Evolutionary conservation across 352 stramenopile species (phyloP).

Genomic region (Phytopythium helicoides): DNA sequence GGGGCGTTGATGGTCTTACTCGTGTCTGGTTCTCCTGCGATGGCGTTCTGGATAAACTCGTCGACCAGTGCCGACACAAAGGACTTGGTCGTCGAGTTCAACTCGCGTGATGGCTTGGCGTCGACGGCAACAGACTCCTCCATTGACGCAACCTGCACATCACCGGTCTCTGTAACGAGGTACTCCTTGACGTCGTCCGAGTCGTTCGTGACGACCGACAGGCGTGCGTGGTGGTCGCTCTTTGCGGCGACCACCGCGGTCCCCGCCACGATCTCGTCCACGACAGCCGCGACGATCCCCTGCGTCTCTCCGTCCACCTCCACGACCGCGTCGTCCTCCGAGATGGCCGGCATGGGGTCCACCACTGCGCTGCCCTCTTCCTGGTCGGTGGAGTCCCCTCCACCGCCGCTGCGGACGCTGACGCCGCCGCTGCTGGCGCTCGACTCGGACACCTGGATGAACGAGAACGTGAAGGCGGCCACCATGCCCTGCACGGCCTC

Average conservation of each 20-base stretch:
- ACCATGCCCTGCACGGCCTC: constrained; percentile 56
- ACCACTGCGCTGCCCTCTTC: constrained; percentile 5
- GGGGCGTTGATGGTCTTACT: not conserved
- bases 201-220: constrained; percentile 5
- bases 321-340: not conserved
- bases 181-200: constrained; percentile 8
- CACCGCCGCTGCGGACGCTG: constrained; percentile 6
- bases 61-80: not conserved
- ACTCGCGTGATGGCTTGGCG: no score
- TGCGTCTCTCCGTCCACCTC: not conserved
- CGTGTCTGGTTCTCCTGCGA: not conserved
- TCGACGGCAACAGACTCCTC: constrained; percentile 1
- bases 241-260: not conserved
- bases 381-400: constrained; percentile 6
- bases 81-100: not conserved
- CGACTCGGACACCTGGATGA: constrained; percentile 56
- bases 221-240: not conserved
- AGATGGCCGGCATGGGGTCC: constrained; percentile 5
- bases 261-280: not conserved
- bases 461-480: constrained; percentile 67
- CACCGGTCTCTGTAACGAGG: constrained; percentile 12
- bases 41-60: constrained; percentile 1
- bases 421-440: constrained; percentile 19
- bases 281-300: not conserved
- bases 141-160: constrained; percentile 2